phyloP scores from a whole-genome alignment of 1,284 basidiomycete species.

The Apiotrichum gamsii region DNA sequence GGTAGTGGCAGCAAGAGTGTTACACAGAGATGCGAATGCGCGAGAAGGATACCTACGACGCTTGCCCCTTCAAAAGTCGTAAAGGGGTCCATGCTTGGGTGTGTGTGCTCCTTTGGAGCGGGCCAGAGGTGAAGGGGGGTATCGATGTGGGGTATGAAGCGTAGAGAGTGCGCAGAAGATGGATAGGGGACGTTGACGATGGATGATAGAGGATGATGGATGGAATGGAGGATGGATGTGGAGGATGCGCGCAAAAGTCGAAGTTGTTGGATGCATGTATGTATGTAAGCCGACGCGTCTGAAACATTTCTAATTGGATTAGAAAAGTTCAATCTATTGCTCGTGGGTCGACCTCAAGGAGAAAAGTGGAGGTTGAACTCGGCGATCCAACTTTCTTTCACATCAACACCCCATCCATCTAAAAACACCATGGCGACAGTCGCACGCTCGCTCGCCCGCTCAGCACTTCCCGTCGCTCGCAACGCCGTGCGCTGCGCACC shows the following conservation, averaged over 20 bases:
- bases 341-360: too few relatives aligned
- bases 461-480: not conserved
- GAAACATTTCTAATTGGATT: not conserved
- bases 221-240: not conserved
- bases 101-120: too few relatives aligned
- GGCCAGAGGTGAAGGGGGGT: too few relatives aligned
- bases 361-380: conserved; percentile 4
- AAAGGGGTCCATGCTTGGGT: conserved; percentile 65
- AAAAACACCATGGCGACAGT: conserved; percentile 5
- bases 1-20: too few relatives aligned
- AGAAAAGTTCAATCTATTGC: too few relatives aligned
- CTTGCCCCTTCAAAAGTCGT: conserved; percentile 74
- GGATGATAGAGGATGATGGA: not conserved
- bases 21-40: conserved; percentile 30
- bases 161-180: not conserved
- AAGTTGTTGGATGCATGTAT: too few relatives aligned
- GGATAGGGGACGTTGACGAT: too few relatives aligned
- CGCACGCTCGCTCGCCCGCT: conserved; percentile 4
- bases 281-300: too few relatives aligned
- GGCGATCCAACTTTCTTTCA: not conserved
- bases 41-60: conserved; percentile 35
- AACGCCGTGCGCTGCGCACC: not conserved
- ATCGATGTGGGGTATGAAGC: not conserved
- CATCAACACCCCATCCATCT: not conserved
- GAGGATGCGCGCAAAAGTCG: not conserved